A percentile compares a stretch with the other conserved stretches of the same genome.
Conservation (phyloP, 129 eudicot genomes). For the Deinandra increscens region DNA sequence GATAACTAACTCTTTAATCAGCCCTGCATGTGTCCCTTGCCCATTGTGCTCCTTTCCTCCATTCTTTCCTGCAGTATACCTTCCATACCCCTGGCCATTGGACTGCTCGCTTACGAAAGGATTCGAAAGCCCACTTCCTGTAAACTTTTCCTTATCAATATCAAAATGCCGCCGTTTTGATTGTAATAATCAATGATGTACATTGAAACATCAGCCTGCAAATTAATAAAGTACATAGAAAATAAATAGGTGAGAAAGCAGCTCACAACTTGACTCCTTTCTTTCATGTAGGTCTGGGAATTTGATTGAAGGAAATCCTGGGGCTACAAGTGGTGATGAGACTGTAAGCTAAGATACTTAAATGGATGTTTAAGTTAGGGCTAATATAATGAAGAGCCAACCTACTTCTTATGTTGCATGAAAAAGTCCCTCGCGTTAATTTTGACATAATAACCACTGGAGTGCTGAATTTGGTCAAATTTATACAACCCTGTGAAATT, state of each 20-base stretch:
- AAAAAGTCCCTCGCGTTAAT: neutral
- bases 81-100: neutral
- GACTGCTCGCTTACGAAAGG: neutral
- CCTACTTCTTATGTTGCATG: neutral
- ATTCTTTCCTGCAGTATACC: neutral
- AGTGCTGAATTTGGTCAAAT: neutral
- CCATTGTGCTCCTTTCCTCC: neutral
- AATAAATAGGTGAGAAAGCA: neutral
- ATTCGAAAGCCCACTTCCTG: neutral
- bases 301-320: conserved; percentile 85
- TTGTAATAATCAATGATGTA: neutral
- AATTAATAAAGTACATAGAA: neutral
- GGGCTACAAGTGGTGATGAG: conserved; percentile 87
- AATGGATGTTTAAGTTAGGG: conserved; percentile 5
- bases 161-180: neutral
- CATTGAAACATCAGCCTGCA: neutral
- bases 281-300: conserved; percentile 70
- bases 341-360: conserved; percentile 56
- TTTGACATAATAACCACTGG: neutral
- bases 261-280: neutral
- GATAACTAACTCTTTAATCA: neutral
- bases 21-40: neutral
- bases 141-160: neutral
- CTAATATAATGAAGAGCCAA: neutral
- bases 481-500: neutral